phyloP scores from a whole-genome alignment of 805 yeast species.

The Metschnikowia arizonensis region DNA sequence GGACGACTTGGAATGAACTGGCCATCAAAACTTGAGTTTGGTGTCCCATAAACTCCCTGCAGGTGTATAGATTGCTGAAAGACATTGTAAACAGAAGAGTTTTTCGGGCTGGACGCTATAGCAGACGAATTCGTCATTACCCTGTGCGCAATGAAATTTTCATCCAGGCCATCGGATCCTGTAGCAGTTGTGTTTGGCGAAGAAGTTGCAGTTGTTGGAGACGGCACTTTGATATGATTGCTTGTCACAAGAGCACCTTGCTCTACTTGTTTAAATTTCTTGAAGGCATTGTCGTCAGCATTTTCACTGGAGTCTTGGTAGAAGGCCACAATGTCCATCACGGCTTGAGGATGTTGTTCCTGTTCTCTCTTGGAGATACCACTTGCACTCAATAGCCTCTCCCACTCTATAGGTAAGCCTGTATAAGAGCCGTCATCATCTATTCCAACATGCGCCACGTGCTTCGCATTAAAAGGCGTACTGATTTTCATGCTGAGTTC shows the following conservation, averaged over 20 bases:
- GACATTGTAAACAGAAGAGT: background rate
- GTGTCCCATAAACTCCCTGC: background rate
- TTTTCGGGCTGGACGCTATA: background rate
- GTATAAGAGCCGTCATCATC: constrained; percentile 85
- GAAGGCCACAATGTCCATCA: constrained; percentile 84
- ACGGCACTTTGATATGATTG: constrained; percentile 13
- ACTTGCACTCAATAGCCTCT: constrained; percentile 69
- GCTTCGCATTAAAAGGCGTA: constrained; percentile 88
- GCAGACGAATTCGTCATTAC: background rate
- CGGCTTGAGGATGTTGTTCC: constrained; percentile 89
- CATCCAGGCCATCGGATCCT: constrained; percentile 8
- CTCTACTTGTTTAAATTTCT: constrained; percentile 35
- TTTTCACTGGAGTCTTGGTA: constrained; percentile 57
- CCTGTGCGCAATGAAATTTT: background rate
- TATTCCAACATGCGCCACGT: constrained; percentile 89
- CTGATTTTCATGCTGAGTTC: constrained; percentile 57
- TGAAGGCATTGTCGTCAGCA: constrained; percentile 42
- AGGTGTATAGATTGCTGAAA: constrained; percentile 1
- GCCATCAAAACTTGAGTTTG: constrained; percentile 19
- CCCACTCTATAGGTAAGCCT: constrained; percentile 94
- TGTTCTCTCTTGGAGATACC: constrained; percentile 89
- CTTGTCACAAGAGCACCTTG: constrained; percentile 6
- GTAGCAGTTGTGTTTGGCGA: constrained; percentile 32
- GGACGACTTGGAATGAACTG: constrained; percentile 65
- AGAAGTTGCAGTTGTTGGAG: constrained; percentile 23